Conservation (phyloP, 352 stramenopile species). For the Phytophthora cactorum region DNA sequence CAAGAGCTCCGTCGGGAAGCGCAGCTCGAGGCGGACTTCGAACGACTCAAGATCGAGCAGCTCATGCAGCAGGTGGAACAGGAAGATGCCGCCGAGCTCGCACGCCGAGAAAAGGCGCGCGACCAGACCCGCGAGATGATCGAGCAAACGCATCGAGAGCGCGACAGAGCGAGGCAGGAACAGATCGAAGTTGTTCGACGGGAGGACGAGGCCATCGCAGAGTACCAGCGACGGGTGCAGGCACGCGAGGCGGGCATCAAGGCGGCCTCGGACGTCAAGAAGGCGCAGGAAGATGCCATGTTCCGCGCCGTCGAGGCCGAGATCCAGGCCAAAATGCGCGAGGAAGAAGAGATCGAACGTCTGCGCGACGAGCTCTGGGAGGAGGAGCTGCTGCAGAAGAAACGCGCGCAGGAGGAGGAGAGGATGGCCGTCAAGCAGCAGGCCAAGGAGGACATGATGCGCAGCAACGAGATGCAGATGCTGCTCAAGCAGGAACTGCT, state of each 20-base stretch:
- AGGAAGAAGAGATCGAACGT: slow-evolving; percentile 89
- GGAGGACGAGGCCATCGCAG: slow-evolving; percentile 55
- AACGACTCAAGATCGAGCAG: slow-evolving; percentile 86
- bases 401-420: slow-evolving; percentile 73
- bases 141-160: slow-evolving; percentile 50
- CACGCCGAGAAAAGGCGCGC: slow-evolving; percentile 61
- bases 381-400: slow-evolving; percentile 87
- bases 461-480: slow-evolving; percentile 79
- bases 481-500: slow-evolving; percentile 63
- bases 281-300: slow-evolving; percentile 68
- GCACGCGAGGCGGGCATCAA: slow-evolving; percentile 48
- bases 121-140: slow-evolving; percentile 69
- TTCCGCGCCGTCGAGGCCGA: slow-evolving; percentile 86
- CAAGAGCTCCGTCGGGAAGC: slow-evolving; percentile 71
- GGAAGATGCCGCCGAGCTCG: slow-evolving; percentile 85
- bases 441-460: slow-evolving; percentile 88
- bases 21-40: slow-evolving; percentile 69
- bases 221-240: slow-evolving; percentile 58
- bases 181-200: slow-evolving; percentile 39
- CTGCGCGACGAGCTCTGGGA: slow-evolving; percentile 93
- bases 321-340: slow-evolving; percentile 79
- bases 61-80: slow-evolving; percentile 88
- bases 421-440: slow-evolving; percentile 68
- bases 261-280: slow-evolving; percentile 76
- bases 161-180: slow-evolving; percentile 33